Evolutionary conservation across 1,284 basidiomycete genomes (phyloP), one percentile per base, ranked within the genome.

Genomic region (Mycena citricolor): DNA sequence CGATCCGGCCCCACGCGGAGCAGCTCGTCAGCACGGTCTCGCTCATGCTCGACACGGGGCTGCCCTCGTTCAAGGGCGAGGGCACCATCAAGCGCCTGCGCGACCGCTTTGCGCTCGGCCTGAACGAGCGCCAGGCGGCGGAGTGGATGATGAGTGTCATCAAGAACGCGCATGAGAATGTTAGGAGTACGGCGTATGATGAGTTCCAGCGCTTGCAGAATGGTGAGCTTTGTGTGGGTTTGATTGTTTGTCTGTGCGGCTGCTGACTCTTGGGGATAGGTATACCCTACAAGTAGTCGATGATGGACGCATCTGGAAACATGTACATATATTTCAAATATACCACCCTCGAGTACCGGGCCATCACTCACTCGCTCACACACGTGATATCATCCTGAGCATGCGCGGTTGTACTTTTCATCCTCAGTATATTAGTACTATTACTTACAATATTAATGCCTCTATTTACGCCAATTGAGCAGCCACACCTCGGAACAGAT

Each of bases 31-130:
- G 86, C 58, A 85, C 91, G 4, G 90, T 92, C 6, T 84, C 86
- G 47, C 74, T 99, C 39, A 99, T 99, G 97, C 77, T 97, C 20
- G 94, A 90, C 22, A 95, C 95, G 3, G 90, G 87, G 14, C 70
- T 99, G 37, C 95, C 97, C 1, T 93, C 89, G 10, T 99, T 98
- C 79, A 99, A 98, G 63, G 97, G 95, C 28, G 90, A 97, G 61
- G 74, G 76, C 0, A 97, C 94, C 1, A 95, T 99, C 61, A 81
- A 81, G 56, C 73, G 95, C 30, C 71, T 99, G 32, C 77, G 81
- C 43, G 92, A 95, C 46, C 78, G 97, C 22, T 99, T 98, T 68
- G 86, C 81, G 43, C 76, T 90, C 13, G 79, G 86, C 16, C 64
- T 97, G 44, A 86, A 79, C 47, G 95, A 99, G 61, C 78, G 90